Percentiles rank a stretch among this genome's conserved stretches.
These are phyloP conservation scores for Silene uniflora DNA, from an alignment of 148 eudicot species.

Conservation along the genomic window DNA sequence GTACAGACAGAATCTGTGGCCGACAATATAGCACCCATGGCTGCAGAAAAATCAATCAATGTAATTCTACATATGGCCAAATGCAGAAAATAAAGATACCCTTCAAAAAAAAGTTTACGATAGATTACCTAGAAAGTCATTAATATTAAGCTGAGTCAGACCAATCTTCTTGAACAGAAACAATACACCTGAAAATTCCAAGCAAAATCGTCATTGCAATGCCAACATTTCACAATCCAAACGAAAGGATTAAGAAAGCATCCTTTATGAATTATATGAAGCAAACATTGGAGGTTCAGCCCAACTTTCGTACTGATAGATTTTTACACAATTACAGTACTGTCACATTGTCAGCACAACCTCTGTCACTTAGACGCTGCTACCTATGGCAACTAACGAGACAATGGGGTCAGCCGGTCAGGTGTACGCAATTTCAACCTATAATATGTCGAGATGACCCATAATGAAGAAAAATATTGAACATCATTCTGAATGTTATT, in stretches of 20 bases:
- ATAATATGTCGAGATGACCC: not conserved
- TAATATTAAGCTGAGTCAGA: constrained; percentile 33
- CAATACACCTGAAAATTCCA: constrained; percentile 38
- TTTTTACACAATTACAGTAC: not conserved
- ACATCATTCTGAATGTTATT: not conserved
- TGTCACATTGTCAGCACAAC: not conserved
- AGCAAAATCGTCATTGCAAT: not conserved
- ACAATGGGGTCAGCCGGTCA: not conserved
- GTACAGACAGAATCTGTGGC: constrained; percentile 97
- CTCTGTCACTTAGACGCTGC: too few relatives aligned
- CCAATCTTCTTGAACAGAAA: constrained; percentile 44
- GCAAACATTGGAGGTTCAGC: not conserved
- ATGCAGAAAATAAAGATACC: not conserved
- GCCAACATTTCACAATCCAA: not conserved
- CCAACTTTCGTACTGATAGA: not conserved
- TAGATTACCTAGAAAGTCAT: constrained; percentile 54
- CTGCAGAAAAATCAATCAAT: constrained; percentile 35
- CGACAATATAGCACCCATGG: constrained; percentile 85
- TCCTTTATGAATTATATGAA: not conserved
- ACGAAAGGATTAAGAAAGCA: not conserved
- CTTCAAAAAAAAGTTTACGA: not conserved
- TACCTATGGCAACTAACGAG: not conserved
- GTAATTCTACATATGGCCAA: not conserved
- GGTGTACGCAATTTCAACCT: not conserved
- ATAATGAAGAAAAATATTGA: not conserved